phyloP scores from a whole-genome alignment of 2,329 filamentous ascomycete genomes.

The Fusarium sp. region DNA sequence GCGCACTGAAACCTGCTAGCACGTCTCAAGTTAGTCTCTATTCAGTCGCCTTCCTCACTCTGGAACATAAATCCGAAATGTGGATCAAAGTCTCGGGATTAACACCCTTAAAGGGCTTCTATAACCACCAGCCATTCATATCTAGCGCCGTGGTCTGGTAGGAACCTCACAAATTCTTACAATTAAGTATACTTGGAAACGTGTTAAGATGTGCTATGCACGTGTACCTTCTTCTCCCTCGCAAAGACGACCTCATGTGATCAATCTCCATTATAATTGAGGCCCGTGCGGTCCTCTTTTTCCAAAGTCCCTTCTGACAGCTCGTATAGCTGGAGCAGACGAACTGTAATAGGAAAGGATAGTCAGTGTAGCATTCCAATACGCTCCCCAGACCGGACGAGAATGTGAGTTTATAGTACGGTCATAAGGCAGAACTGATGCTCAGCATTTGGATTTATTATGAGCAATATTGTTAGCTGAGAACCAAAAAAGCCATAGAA shows the following conservation, averaged over 20 bases:
- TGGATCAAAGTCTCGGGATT: not conserved
- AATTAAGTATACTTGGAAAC: no score
- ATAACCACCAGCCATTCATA: rapidly evolving
- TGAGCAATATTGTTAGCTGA: not conserved
- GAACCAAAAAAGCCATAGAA: rapidly evolving
- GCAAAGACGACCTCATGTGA: no score
- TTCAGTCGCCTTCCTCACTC: not conserved
- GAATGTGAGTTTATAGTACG: no score
- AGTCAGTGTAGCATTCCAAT: not conserved
- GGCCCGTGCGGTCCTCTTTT: not conserved
- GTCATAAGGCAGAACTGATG: not conserved
- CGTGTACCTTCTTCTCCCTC: no score
- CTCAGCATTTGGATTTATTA: rapidly evolving
- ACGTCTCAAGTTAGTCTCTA: not conserved
- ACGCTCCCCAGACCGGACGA: no score
- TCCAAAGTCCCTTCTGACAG: not conserved
- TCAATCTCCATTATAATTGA: not conserved
- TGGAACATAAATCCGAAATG: not conserved
- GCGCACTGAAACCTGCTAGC: not conserved
- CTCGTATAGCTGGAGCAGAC: not conserved
- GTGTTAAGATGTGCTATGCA: no score
- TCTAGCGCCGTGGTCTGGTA: not conserved
- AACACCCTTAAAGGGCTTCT: not conserved
- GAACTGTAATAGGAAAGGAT: not conserved
- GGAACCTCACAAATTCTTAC: no score